phyloP scores from a whole-genome alignment of 2,329 filamentous ascomycete genomes.

The Tolypocladium endophyticum region DNA sequence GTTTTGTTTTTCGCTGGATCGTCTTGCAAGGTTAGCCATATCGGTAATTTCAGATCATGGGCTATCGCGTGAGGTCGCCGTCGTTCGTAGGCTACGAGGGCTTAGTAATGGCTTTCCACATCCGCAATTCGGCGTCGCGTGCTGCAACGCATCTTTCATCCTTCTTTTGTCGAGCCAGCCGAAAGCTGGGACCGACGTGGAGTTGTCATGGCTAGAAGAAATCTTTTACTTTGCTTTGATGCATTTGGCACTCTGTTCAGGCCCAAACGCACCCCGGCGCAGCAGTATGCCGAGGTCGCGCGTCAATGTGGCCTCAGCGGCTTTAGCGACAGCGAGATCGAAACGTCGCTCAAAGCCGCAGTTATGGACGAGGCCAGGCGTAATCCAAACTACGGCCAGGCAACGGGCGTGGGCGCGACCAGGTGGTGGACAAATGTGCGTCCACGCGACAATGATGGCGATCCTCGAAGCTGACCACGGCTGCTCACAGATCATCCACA shows the following conservation, averaged over 20 bases:
- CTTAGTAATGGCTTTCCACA: not conserved
- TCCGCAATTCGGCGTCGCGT: not conserved
- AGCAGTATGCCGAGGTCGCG: not conserved
- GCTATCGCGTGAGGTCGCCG: too few relatives aligned
- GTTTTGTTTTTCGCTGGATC: too few relatives aligned
- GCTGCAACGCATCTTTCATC: not conserved
- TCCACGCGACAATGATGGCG: not conserved
- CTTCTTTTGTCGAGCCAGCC: not conserved
- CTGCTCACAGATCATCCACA: not conserved
- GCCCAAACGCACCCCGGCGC: not conserved
- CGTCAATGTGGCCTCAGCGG: not conserved
- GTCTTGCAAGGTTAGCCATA: too few relatives aligned
- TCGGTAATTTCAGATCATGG: too few relatives aligned
- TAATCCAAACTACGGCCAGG: not conserved
- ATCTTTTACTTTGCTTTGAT: not conserved
- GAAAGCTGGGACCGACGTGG: not conserved
- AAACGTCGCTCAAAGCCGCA: not conserved
- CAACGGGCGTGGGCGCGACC: not conserved
- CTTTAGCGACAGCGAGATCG: not conserved
- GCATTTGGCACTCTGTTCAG: not conserved
- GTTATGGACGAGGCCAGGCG: not conserved
- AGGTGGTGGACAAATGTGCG: not conserved
- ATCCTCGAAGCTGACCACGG: not conserved
- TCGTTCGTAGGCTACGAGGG: too few relatives aligned
- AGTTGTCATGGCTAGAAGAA: not conserved